Conservation (phyloP, 139 green algal species). For the Edaphochlamys debaryana region DNA sequence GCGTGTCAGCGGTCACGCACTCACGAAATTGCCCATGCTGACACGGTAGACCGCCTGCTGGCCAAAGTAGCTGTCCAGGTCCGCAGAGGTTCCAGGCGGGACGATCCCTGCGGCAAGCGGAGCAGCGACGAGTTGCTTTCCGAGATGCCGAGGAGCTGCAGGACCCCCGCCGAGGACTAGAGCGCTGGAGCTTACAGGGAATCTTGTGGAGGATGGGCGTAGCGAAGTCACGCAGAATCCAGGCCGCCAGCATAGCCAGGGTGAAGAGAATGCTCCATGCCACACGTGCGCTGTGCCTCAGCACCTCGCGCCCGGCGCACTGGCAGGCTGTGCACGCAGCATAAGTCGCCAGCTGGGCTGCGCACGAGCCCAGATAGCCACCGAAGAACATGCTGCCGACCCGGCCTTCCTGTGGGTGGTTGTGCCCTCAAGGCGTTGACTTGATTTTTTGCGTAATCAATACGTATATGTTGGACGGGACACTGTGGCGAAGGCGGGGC, state of each 20-base stretch:
- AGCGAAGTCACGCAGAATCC: conserved; percentile 94
- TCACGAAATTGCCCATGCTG: conserved; percentile 93
- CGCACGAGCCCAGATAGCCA: conserved; percentile 51
- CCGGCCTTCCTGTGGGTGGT: too few species aligned
- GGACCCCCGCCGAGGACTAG: too few species aligned
- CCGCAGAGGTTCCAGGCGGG: conserved; percentile 29
- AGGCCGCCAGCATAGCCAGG: conserved; percentile 86
- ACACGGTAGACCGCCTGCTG: conserved; percentile 96
- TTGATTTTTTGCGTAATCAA: too few species aligned
- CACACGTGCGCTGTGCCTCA: conserved; percentile 72
- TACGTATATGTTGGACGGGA: too few species aligned
- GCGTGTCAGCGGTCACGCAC: too few species aligned
- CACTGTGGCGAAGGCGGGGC: too few species aligned
- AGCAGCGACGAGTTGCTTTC: too few species aligned
- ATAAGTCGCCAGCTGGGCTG: conserved; percentile 60
- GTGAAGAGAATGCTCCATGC: conserved; percentile 92
- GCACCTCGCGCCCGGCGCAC: conserved; percentile 59
- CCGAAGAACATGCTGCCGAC: conserved; percentile 22
- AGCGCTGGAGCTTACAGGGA: conserved; percentile 74
- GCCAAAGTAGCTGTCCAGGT: conserved; percentile 88
- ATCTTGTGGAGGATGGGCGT: conserved; percentile 93
- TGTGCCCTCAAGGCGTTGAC: too few species aligned
- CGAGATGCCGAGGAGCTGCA: too few species aligned
- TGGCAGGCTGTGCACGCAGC: conserved; percentile 70
- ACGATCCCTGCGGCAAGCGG: conserved; percentile 70